Evolutionary conservation across 495 filamentous ascomycete genomes (phyloP).

Genomic region (Penicillium cinerascens): DNA sequence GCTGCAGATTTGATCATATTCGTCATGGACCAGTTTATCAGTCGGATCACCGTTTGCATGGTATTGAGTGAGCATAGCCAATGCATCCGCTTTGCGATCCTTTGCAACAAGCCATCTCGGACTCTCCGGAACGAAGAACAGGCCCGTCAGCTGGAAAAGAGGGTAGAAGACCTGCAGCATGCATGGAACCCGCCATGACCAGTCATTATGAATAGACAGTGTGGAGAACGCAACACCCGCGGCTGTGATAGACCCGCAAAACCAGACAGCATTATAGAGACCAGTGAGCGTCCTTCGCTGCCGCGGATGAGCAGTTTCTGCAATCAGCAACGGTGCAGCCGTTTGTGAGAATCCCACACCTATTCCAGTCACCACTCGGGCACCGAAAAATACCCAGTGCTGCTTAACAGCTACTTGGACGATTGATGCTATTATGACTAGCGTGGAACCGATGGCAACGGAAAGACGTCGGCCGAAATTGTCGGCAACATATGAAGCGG

Average conservation of each 20-base stretch:
- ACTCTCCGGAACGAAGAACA: constrained; percentile 23
- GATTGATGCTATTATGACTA: constrained; percentile 20
- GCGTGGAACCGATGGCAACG: constrained; percentile 18
- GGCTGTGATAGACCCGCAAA: constrained; percentile 25
- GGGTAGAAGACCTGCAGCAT: constrained; percentile 23
- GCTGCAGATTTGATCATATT: constrained; percentile 40
- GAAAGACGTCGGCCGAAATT: constrained; percentile 16
- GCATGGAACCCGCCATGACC: constrained; percentile 28
- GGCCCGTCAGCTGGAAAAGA: constrained; percentile 12
- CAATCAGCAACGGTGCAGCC: constrained; percentile 25
- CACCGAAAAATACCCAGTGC: constrained; percentile 24
- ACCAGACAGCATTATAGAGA: constrained; percentile 27
- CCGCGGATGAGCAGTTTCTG: constrained; percentile 23
- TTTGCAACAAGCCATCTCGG: constrained; percentile 42
- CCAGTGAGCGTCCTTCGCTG: constrained; percentile 22
- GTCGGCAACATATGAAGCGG: constrained; percentile 26
- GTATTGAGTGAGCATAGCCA: constrained; percentile 35
- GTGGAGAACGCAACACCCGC: constrained; percentile 20
- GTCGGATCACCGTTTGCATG: constrained; percentile 30
- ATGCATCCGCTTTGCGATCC: constrained; percentile 36
- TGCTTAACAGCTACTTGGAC: constrained; percentile 18
- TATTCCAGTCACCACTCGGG: constrained; percentile 18
- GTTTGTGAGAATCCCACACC: constrained; percentile 30
- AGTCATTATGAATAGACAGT: constrained; percentile 13
- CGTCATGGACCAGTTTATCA: constrained; percentile 26